Base-by-base conservation (phyloP, 164 flowering plant species). In the Kalanchoe fedtschenkoi region DNA sequence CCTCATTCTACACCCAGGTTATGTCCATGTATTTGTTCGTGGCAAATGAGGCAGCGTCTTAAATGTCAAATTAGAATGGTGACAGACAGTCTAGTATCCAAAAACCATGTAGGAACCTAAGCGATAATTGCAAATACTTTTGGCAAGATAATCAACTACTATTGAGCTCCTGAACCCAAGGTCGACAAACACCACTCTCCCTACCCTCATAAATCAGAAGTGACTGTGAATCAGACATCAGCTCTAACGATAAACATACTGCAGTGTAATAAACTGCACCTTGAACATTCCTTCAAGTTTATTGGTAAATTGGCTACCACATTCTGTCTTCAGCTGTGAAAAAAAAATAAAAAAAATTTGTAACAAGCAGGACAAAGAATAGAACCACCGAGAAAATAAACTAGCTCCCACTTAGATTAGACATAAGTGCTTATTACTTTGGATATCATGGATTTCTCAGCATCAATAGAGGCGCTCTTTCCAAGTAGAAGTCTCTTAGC, bases 261-360 rank as follows among this genome's bases (percentile, higher is more conserved):
- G 41, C 19, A n/a, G 8, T 13, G 62, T 51, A 51, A 21, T n/a
- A 37, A 65, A 26, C 28, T 74, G 62, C 24, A 91, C 99, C 97
- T 95, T 95, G 60, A 95, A 95, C 99, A 95, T 95, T 67, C 99
- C 99, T 77, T 95, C 99, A 62, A 95, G 91, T 70, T 95, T 95
- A 78, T 95, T 95, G 43, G 99, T 95, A 68, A 95, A 95, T 66
- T 95, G 99, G 67, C 99, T 95, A 58, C 99, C 99, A 66, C 99
- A 95, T 74, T 95, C 99, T 4, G 97, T 95, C 72, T 95, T 95
- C 62, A 95, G 80, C 99, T 95, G 96, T 58, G 78, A 71, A 58
- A n/a, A n/a, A n/a, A n/a, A n/a, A n/a, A n/a, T 8, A 34, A 26
- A n/a, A 30, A 21, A 6, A 30, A 55, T 26, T 7, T 29, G 19